Conservation (phyloP, 1,284 basidiomycete genomes). For the Cerrena zonata region DNA sequence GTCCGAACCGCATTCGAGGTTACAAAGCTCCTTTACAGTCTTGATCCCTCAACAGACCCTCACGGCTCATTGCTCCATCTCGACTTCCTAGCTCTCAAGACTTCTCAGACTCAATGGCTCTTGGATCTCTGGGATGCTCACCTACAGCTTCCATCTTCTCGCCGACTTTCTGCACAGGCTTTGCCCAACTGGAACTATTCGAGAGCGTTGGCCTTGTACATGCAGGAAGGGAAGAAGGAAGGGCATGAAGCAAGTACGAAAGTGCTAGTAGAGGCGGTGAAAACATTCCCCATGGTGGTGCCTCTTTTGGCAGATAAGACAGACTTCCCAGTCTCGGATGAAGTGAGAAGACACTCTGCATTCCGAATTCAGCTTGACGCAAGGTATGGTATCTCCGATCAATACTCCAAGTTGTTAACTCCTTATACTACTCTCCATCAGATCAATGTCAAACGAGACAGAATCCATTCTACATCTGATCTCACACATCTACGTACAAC, state of each 20-base stretch:
- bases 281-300: constrained; percentile 74
- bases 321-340: constrained; percentile 58
- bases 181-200: constrained; percentile 42
- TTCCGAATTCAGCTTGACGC: constrained; percentile 67
- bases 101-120: constrained; percentile 76
- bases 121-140: constrained; percentile 54
- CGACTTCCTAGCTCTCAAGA: constrained; percentile 78
- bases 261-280: constrained; percentile 68
- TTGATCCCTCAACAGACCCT: constrained; percentile 81
- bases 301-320: constrained; percentile 79
- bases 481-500: constrained; percentile 79
- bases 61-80: constrained; percentile 81
- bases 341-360: constrained; percentile 54
- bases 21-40: constrained; percentile 70
- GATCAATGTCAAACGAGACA: constrained; percentile 21
- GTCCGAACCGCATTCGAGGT: constrained; percentile 86
- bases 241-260: constrained; percentile 53
- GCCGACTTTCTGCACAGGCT: constrained; percentile 7
- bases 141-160: constrained; percentile 22
- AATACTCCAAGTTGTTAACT: neutral
- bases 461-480: constrained; percentile 60
- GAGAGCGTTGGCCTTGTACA: constrained; percentile 56
- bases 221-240: constrained; percentile 51
- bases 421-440: too few species aligned
- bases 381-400: constrained; percentile 32